A percentile compares a stretch with the other conserved stretches of the same genome.
Evolutionary conservation across 495 filamentous ascomycete genomes (phyloP).

Genomic region (Tetracladium marchalianum): DNA sequence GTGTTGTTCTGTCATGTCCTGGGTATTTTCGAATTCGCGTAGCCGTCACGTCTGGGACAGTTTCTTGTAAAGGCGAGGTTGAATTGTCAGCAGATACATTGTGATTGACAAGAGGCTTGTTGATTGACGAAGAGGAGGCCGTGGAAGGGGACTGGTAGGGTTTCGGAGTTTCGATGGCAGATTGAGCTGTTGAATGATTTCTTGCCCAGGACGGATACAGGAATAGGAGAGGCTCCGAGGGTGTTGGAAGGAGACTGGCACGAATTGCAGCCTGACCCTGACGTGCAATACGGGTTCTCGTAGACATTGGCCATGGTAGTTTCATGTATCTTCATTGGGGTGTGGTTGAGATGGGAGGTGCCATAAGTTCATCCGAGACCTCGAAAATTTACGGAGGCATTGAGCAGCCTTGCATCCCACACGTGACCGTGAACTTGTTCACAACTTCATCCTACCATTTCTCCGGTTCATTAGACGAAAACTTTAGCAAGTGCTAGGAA

Average conservation of each 20-base stretch:
- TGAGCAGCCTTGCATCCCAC: not conserved
- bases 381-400: not conserved
- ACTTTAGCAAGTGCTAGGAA: too few species aligned
- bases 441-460: too few species aligned
- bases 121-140: too few species aligned
- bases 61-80: too few species aligned
- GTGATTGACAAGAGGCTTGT: too few species aligned
- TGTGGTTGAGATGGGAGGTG: not conserved
- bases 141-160: too few species aligned
- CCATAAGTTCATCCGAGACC: not conserved
- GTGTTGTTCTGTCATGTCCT: too few species aligned
- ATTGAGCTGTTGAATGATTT: slow-evolving; percentile 4
- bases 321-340: slow-evolving; percentile 2
- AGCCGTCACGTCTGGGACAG: too few species aligned
- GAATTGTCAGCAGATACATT: too few species aligned
- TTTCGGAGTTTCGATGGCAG: too few species aligned
- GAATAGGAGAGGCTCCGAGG: slow-evolving; percentile 17
- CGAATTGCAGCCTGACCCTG: slow-evolving; percentile 8
- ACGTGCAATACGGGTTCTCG: slow-evolving; percentile 14
- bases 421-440: not conserved
- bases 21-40: too few species aligned
- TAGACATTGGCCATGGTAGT: slow-evolving; percentile 19
- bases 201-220: slow-evolving; percentile 15
- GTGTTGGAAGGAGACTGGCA: slow-evolving; percentile 13
- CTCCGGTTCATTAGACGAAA: too few species aligned